phyloP scores from a whole-genome alignment of 2,329 filamentous ascomycete genomes.

The Pseudophaeomoniella oleicola region DNA sequence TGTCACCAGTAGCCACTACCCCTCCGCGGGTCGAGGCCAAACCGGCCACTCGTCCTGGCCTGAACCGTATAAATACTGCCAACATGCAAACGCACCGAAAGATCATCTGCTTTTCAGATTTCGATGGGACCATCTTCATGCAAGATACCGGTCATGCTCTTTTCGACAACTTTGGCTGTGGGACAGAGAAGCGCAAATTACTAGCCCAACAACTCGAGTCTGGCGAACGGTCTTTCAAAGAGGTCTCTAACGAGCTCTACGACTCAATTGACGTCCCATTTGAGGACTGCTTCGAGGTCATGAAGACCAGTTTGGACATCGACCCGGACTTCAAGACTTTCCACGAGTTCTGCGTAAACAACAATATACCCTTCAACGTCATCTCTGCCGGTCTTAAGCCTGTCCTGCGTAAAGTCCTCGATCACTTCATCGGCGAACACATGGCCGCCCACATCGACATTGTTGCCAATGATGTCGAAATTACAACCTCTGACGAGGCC shows the following conservation, averaged over 20 bases:
- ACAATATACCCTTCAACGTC: constrained; percentile 53
- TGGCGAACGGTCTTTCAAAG: constrained; percentile 52
- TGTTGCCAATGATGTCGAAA: constrained; percentile 52
- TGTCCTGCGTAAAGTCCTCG: constrained; percentile 45
- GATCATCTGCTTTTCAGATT: constrained; percentile 39
- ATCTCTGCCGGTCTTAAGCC: constrained; percentile 56
- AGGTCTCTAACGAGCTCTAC: constrained; percentile 62
- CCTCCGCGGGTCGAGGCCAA: constrained; percentile 8
- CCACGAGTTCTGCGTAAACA: constrained; percentile 48
- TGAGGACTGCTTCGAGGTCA: constrained; percentile 51
- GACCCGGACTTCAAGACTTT: constrained; percentile 50
- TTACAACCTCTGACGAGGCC: constrained; percentile 36
- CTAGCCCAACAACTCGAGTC: constrained; percentile 51
- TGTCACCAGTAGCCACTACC: constrained; percentile 11
- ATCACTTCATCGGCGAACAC: constrained; percentile 50
- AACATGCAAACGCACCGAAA: constrained; percentile 22
- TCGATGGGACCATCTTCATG: constrained; percentile 60
- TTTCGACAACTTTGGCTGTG: constrained; percentile 52
- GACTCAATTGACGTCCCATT: constrained; percentile 51
- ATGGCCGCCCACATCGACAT: constrained; percentile 47
- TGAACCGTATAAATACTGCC: constrained; percentile 10
- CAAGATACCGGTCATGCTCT: constrained; percentile 57
- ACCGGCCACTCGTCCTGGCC: constrained; percentile 3
- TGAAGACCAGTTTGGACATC: constrained; percentile 47
- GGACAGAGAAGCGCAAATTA: constrained; percentile 36